Base-by-base conservation (phyloP, 192 early-diverging fungal genomes). In the Gigaspora rosea region DNA sequence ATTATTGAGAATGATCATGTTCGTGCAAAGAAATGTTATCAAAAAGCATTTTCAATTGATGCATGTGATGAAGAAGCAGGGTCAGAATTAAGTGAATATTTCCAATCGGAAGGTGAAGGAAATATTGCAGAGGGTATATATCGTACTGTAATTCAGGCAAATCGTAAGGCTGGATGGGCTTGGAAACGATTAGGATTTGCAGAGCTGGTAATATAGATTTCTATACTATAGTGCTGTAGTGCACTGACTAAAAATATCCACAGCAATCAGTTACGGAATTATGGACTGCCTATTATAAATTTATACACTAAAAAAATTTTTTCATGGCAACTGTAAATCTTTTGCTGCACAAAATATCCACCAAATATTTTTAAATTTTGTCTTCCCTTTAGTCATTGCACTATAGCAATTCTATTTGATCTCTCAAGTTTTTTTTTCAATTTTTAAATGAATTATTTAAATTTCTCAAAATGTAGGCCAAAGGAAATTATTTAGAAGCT, bases 11-110 rank as follows among this genome's bases (percentile, higher is more conserved):
- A 85, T 48, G 93, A 96, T 71, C 52, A 78, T 2, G 79, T 36
- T 0, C 90, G 95, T 8, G 95, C 96, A 8, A 82, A 85, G 50
- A 92, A 92, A 73, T 99, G 95, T 80, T 95, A 92, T 80, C 82
- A 87, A 68, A 92, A 94, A 76, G 94, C 94, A 2, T 85, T 94
- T n/a, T 78, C 86, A 0, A 80, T 95, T 63, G 90, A 95, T 76
- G 81, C 86, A 4, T 76, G 81, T 41, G 90, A 95, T 81, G 82
- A 85, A 35, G 88, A 90, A 13, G 92, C 95, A 5, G 94, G 88
- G 1, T 73, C 86, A 13, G 78, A 80, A 35, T 82, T 98, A 36
- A 87, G 86, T 48, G 84, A 89, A 49, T 88, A 94, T 33, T 91
- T 91, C 48, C 59, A 91, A 54, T 79, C 73, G 0, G 84, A 85